Evolutionary conservation across 2,329 filamentous ascomycete species (phyloP), one percentile per base, ranked within the genome.

Genomic region (Pyricularia sp.): DNA sequence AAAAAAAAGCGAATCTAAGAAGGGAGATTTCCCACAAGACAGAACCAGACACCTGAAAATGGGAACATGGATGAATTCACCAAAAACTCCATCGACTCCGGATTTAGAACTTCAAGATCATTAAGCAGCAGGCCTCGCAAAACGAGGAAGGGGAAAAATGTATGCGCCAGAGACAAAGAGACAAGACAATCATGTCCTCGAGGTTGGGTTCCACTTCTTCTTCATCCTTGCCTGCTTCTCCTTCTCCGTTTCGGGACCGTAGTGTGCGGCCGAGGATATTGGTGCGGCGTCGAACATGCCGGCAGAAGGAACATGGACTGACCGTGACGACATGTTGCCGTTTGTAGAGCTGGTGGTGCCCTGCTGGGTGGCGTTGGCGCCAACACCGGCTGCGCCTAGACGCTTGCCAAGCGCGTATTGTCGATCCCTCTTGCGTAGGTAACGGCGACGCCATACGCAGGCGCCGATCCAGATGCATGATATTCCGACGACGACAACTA

Each of bases 401-500:
- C 68, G 68, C 68, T 80, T 79, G 71, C 76, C 77, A 12, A 82
- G 76, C 35, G 79, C 78, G 68, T 79, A 79, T 70, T 82, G 78
- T 55, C 80, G 80, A 70, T 89, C 87, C 75, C 82, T 86, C 76
- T 86, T 89, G 68, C 85, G 85, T 68, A 91, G 79, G 75, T 93
- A 88, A 69, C 88, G 87, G 65, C 86, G 85, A 69, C 90, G 88
- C 77, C 90, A 85, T 74, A 88, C 83, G 71, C 87, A 84, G 53
- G 87, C 88, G 22, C 84, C 80, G 53, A 88, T 76, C 80, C 88
- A 89, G 70, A 91, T 83, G 65, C 80, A 79, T 16, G 81, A 77
- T 67, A 96, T 89, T 64, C 80, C 87, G 66, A 93, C 78, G 59
- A 88, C 81, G 31, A 96, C 81, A 67, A 93, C 78, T 68, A 91